phyloP scores from a whole-genome alignment of 805 yeast species.

The Candida stauntonica region DNA sequence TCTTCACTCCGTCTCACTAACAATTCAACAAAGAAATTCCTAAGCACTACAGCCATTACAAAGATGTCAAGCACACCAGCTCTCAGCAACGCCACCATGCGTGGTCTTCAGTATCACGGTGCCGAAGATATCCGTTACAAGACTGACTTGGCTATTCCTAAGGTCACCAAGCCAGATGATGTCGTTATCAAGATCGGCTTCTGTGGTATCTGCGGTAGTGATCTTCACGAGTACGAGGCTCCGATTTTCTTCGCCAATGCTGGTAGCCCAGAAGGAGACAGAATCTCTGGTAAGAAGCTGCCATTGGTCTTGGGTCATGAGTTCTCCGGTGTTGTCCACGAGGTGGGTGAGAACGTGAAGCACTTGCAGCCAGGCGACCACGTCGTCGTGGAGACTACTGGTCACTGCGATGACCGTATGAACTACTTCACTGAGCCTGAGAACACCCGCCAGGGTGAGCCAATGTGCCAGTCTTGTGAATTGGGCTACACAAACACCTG shows the following conservation, averaged over 20 bases:
- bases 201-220: constrained; percentile 60
- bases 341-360: constrained; percentile 44
- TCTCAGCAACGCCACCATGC: constrained; percentile 1
- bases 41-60: too few species aligned
- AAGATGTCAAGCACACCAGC: too few species aligned
- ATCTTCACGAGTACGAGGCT: constrained; percentile 53
- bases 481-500: constrained; percentile 44
- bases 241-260: constrained; percentile 60
- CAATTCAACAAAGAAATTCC: too few species aligned
- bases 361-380: constrained; percentile 50
- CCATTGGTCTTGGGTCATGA: constrained; percentile 62
- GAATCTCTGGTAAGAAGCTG: constrained; percentile 33
- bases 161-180: constrained; percentile 34
- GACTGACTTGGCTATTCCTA: constrained; percentile 32
- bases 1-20: too few species aligned
- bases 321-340: constrained; percentile 56
- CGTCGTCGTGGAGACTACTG: constrained; percentile 51
- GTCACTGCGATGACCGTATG: constrained; percentile 37
- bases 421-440: constrained; percentile 26
- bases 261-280: constrained; percentile 28
- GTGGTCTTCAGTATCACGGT: constrained; percentile 37
- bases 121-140: constrained; percentile 35
- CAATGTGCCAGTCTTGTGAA: constrained; percentile 40
- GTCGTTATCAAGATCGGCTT: constrained; percentile 40
- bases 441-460: constrained; percentile 18